Conservation (phyloP, 225 moss, liverwort and hornwort genomes). For the Pleurozium schreberi region DNA sequence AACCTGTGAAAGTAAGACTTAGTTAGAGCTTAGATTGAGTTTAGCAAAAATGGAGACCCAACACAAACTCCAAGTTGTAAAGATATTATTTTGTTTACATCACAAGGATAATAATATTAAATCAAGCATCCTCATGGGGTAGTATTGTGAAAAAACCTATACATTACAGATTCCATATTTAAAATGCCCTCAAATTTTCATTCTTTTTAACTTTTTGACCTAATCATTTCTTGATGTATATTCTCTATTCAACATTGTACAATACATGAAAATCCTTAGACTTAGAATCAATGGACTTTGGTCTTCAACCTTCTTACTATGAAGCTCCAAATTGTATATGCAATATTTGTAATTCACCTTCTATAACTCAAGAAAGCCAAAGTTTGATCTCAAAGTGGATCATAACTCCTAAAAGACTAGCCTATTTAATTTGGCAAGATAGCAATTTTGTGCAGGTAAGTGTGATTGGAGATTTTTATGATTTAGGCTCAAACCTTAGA, state of each 20-base stretch:
- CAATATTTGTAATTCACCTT: neutral
- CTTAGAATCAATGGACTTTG: neutral
- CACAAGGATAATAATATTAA: too few relatives aligned
- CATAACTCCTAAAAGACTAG: too few relatives aligned
- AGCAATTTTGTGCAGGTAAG: too few relatives aligned
- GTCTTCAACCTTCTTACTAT: too few relatives aligned
- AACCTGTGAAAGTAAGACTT: too few relatives aligned
- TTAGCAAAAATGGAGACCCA: neutral
- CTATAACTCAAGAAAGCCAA: neutral
- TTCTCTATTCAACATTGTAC: neutral
- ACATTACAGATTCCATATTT: neutral
- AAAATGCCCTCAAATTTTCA: neutral
- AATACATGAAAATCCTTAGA: neutral
- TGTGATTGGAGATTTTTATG: too few relatives aligned
- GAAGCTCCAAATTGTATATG: neutral
- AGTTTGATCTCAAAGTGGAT: neutral
- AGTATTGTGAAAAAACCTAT: neutral
- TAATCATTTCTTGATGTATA: neutral
- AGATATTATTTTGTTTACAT: too few relatives aligned
- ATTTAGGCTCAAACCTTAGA: too few relatives aligned
- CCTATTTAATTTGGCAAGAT: too few relatives aligned
- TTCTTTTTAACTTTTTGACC: too few relatives aligned
- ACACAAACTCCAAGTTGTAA: fast-evolving
- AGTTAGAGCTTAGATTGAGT: too few relatives aligned
- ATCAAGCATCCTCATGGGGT: neutral